Conservation (phyloP, 495 filamentous ascomycete genomes). For the Neurospora sp. region DNA sequence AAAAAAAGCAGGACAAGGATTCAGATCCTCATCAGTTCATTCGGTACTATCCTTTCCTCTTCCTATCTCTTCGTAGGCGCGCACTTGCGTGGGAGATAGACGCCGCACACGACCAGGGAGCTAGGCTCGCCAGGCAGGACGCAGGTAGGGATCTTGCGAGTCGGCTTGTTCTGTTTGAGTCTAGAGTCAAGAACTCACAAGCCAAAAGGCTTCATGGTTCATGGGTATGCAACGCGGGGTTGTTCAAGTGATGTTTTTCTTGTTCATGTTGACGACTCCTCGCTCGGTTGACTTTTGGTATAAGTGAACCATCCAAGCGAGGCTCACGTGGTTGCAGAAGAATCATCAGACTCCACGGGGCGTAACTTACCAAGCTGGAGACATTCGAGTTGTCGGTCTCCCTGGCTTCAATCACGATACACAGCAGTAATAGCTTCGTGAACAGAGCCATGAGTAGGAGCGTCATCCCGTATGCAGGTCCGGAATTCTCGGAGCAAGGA, state of each 20-base stretch:
- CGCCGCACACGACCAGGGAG: background rate
- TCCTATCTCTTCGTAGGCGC: background rate
- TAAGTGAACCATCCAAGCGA: background rate
- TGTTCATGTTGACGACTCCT: background rate
- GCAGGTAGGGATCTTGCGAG: background rate
- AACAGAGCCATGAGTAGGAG: background rate
- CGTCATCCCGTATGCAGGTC: background rate
- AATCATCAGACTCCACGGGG: background rate
- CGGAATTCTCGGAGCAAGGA: background rate
- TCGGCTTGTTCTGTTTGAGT: background rate
- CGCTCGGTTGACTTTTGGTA: background rate
- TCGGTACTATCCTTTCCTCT: background rate
- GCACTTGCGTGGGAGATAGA: background rate
- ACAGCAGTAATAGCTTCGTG: background rate
- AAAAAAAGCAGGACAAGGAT: background rate
- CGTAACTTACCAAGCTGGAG: background rate
- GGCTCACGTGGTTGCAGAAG: background rate
- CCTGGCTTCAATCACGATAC: background rate
- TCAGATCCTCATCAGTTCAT: background rate
- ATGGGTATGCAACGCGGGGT: background rate
- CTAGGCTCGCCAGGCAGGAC: background rate
- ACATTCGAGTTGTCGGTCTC: background rate
- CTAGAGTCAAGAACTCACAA: background rate
- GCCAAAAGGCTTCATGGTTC: background rate
- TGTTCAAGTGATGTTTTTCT: background rate